Conservation (phyloP, 2,329 filamentous ascomycete genomes). For the Didymella sp. region DNA sequence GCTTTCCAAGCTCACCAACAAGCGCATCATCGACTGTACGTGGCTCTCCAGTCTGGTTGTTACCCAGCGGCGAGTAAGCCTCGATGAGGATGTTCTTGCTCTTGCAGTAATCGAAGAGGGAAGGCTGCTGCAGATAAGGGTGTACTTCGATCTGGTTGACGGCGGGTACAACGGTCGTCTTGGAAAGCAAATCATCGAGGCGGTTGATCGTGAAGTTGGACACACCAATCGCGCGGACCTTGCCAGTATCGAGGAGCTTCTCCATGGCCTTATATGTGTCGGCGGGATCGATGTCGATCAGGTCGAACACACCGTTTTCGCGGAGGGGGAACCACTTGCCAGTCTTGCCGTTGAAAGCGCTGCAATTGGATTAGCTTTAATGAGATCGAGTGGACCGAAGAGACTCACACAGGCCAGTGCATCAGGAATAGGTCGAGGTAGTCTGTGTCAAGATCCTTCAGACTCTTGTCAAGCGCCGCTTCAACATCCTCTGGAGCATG, state of each 20-base stretch:
- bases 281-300: constrained; percentile 77
- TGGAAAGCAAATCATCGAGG: constrained; percentile 71
- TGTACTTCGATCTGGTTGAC: constrained; percentile 84
- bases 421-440: constrained; percentile 74
- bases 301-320: constrained; percentile 70
- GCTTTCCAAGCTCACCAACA: constrained; percentile 25
- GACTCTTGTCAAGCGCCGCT: constrained; percentile 63
- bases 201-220: constrained; percentile 83
- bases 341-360: constrained; percentile 35
- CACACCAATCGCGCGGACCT: constrained; percentile 79
- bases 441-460: constrained; percentile 66
- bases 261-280: constrained; percentile 77
- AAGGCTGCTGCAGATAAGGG: constrained; percentile 51
- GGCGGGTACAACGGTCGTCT: constrained; percentile 67
- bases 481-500: constrained; percentile 68
- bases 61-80: constrained; percentile 75
- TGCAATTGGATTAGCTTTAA: background rate
- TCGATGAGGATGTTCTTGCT: constrained; percentile 75
- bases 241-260: constrained; percentile 69
- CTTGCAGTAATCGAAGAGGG: constrained; percentile 71
- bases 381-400: background rate
- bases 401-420: constrained; percentile 62
- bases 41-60: constrained; percentile 65
- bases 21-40: constrained; percentile 55
- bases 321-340: constrained; percentile 42